Base-by-base conservation (phyloP, 164 flowering plant species). In the Cinnamomum chago region DNA sequence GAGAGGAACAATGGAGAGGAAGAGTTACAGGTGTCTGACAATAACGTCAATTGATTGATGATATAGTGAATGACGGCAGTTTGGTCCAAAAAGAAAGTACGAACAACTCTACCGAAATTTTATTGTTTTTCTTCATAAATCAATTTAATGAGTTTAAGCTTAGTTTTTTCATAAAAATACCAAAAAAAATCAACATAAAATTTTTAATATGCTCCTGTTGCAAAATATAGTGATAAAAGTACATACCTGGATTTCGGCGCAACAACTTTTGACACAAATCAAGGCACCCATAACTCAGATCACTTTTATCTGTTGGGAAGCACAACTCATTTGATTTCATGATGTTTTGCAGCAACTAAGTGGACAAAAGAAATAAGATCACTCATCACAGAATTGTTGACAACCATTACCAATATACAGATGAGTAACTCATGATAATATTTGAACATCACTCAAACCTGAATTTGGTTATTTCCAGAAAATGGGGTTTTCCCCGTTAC, bases 341-440 rank as follows among this genome's bases (percentile, higher is more conserved):
- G 75, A 95, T 96, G 82, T 96, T 96, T 73, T 94, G 97, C 68
- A 91, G 94, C 86, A 96, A 85, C 99, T 96, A 93, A 35, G 25
- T 68, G 64, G 81, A 76, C 51, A 79, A 25, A 52, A 67, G 62
- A 76, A 17, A 51, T 27, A 64, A 65, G 18, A 73, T 67, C 18
- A 40, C 11, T 7, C 47, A 14, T 72, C 72, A 67, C 55, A 30
- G 50, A 20, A 12, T 67, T 62, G 69, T 47, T 10, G 65, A 17
- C 25, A 67, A 77, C 40, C 13, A 70, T 3, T 24, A 15, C 17
- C 50, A 17, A 51, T 17, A 71, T 72, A 33, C 58, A 40, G 71
- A 40, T 2, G 50, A 52, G 62, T 70, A 23, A 70, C 20, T 50
- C 22, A 33, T 13, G 24, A 25, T 13, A 50, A 24, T 62, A 64